Base-by-base conservation (phyloP, 139 green algal genomes). In the Ettlia oleoabundans region DNA sequence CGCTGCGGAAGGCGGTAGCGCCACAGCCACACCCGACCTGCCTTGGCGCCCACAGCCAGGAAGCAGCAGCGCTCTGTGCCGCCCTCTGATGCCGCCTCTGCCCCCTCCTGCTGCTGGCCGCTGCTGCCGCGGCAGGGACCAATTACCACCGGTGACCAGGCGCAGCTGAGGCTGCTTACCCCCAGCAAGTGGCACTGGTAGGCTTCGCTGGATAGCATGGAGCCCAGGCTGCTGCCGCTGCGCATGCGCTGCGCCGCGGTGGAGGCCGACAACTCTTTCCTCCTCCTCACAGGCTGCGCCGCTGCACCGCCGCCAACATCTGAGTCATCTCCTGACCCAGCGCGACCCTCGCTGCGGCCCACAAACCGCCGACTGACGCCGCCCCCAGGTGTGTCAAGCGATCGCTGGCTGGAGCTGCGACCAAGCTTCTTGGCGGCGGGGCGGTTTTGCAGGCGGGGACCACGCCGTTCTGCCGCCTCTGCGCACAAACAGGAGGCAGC, bases 11-110 rank as follows among this genome's bases (percentile, higher is more conserved):
- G 58, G 18, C 15, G 21, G 58, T 76, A 82, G 22, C 78, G 58
- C 88, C 88, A 91, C 38, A 91, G 53, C 86, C 86, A 90, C 24
- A 91, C 72, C 33, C 82, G 58, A 8, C 88, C 86, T 19, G 76
- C 66, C 65, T 89, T 86, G 65, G 72, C 84, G 10, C 82, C 86
- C 30, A 88, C 61, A 7, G 78, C 80, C 32, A 86, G 51, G 40
- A 85, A 53, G 71, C 77, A 82, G 74, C 77, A 87, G 33, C 52
- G 53, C 21, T 37, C 52, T 24, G 76, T 41, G 24, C 62, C 61
- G 40, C 43, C 19, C 4, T 26, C 43, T 64, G 72, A 33, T 52
- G 35, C 32, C 33, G 10, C 68, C 33, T n/a, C 71, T 78, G 71
- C 51, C 9, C 13, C 35, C n/a, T 52, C n/a, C 55, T n/a, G 18